A percentile compares a stretch with the other conserved stretches of the same genome.
Conservation (phyloP, 2,329 filamentous ascomycete species). For the Dothideomycetes sp. region DNA sequence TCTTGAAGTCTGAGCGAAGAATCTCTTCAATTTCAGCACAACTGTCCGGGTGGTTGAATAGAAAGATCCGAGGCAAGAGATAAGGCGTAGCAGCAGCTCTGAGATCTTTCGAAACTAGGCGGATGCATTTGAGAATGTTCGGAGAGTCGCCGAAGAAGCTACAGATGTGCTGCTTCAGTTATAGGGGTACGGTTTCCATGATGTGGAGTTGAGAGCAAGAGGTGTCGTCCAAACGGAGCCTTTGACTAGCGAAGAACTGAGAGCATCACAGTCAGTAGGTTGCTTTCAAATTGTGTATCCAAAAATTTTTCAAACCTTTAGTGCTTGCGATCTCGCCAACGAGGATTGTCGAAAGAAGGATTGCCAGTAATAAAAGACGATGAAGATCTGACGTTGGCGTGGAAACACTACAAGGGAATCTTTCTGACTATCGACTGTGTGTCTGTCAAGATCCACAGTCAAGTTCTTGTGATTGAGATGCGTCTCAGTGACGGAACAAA, state of each 20-base stretch:
- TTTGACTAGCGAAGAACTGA: neutral
- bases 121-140: neutral
- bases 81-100: neutral
- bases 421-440: too few species aligned
- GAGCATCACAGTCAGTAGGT: neutral
- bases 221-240: neutral
- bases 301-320: too few species aligned
- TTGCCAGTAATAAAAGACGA: too few species aligned
- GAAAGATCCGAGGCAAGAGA: slow-evolving; percentile 4
- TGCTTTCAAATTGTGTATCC: neutral
- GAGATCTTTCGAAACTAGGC: neutral
- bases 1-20: slow-evolving; percentile 1
- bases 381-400: too few species aligned
- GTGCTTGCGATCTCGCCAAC: too few species aligned
- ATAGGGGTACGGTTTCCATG: slow-evolving; percentile 1
- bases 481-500: too few species aligned
- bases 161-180: slow-evolving; percentile 8
- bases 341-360: too few species aligned
- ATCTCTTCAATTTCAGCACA: slow-evolving; percentile 1
- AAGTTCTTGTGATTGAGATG: too few species aligned
- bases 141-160: neutral
- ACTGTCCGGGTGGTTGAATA: neutral
- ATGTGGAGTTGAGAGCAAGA: neutral
- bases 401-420: too few species aligned
- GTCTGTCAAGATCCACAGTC: too few species aligned